These are phyloP conservation scores for Xylariaceae sp. DNA, from an alignment of 2,329 filamentous ascomycete species.

Conservation along the genomic window DNA sequence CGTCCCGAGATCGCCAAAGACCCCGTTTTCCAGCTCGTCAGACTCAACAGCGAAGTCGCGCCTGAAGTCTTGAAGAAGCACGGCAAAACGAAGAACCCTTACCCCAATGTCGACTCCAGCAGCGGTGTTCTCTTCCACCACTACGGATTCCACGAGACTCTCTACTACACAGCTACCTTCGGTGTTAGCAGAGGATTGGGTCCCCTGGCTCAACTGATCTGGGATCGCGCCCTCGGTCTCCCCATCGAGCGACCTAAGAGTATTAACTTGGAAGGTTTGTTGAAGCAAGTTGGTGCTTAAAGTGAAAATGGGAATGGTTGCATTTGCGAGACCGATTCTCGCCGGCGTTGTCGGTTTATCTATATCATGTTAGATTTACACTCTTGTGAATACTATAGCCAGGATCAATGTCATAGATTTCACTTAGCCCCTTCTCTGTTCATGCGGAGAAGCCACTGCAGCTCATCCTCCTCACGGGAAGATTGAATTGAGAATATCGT, in stretches of 20 bases:
- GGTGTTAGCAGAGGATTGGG: constrained; percentile 71
- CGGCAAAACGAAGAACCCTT: constrained; percentile 97
- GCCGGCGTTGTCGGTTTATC: constrained; percentile 14
- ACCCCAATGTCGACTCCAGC: constrained; percentile 91
- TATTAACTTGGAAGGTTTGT: constrained; percentile 83
- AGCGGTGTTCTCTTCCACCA: constrained; percentile 96
- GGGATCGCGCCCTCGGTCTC: constrained; percentile 89
- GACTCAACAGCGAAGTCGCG: constrained; percentile 88
- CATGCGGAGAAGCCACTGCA: no score
- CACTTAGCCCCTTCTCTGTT: neutral
- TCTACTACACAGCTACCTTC: constrained; percentile 83
- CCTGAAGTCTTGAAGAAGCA: constrained; percentile 88
- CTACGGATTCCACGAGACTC: constrained; percentile 94
- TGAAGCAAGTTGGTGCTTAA: constrained; percentile 59
- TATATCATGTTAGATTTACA: constrained; percentile 19
- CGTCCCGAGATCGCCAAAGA: constrained; percentile 81
- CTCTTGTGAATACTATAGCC: constrained; percentile 1
- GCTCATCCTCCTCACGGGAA: no score
- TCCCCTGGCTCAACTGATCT: constrained; percentile 89
- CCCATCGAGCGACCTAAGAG: constrained; percentile 98
- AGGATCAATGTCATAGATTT: neutral
- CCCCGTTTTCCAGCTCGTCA: constrained; percentile 89
- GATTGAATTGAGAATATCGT: no score
- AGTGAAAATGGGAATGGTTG: constrained; percentile 9
- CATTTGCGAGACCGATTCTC: constrained; percentile 14